Conservation (phyloP, 331 rosid genomes). For the Acacia pycnantha region DNA sequence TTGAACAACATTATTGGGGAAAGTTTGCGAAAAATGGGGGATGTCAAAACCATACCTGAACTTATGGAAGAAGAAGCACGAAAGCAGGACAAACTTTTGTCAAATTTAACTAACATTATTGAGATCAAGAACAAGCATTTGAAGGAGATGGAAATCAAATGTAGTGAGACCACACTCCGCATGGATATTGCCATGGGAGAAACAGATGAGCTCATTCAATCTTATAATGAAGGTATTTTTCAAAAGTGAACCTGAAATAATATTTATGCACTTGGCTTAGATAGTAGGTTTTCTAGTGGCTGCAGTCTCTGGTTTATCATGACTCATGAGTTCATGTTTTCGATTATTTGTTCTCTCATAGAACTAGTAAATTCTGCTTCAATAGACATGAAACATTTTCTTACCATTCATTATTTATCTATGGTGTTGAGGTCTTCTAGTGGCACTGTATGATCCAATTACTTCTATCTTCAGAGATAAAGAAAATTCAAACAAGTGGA, state of each 20-base stretch:
- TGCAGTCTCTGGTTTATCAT: conserved; percentile 2
- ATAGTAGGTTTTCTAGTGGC: neutral
- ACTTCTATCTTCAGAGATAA: conserved; percentile 60
- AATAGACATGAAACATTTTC: conserved; percentile 27
- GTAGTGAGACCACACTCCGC: conserved; percentile 56
- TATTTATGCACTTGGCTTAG: conserved; percentile 22
- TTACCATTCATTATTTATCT: conserved; percentile 12
- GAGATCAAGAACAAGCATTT: conserved; percentile 61
- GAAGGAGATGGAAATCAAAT: conserved; percentile 69
- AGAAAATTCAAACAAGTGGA: conserved; percentile 77
- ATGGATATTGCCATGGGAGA: conserved; percentile 52
- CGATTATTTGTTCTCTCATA: conserved; percentile 12
- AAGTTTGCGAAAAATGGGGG: conserved; percentile 70
- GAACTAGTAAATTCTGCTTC: conserved; percentile 16
- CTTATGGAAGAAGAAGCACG: conserved; percentile 80
- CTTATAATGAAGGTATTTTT: conserved; percentile 72
- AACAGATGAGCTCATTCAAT: conserved; percentile 66
- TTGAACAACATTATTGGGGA: conserved; percentile 65
- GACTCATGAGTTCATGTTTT: conserved; percentile 9
- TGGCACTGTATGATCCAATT: conserved; percentile 25
- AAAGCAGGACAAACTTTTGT: conserved; percentile 65
- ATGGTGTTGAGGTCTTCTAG: conserved; percentile 18
- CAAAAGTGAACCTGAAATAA: conserved; percentile 5
- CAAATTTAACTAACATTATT: conserved; percentile 58
- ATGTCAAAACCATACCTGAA: conserved; percentile 71